Evolutionary conservation across 495 filamentous ascomycete genomes (phyloP).

Genomic region (Aspergillus hancockii): DNA sequence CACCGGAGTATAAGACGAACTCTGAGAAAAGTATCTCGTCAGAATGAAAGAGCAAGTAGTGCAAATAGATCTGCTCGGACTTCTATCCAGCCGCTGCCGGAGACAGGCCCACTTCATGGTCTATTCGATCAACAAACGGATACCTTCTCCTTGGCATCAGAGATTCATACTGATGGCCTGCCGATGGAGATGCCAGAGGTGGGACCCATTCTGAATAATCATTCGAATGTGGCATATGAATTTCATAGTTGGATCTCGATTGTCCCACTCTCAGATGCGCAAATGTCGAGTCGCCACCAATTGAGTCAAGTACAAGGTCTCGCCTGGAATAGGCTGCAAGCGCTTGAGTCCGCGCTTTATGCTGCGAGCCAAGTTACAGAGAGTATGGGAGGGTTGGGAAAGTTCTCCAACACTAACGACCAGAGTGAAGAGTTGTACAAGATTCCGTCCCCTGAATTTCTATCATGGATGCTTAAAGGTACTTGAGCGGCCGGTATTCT

Average conservation of each 20-base stretch:
- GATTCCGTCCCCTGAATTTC: slow-evolving; percentile 16
- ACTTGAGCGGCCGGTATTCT: not conserved
- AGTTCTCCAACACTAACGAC: not conserved
- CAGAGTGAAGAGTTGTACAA: not conserved
- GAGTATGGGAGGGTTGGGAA: not conserved
- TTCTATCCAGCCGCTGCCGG: not conserved
- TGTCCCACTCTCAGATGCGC: not conserved
- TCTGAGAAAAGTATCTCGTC: not conserved
- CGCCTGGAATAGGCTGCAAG: slow-evolving; percentile 11
- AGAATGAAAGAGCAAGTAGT: not conserved
- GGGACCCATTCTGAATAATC: not conserved
- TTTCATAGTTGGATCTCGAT: not conserved
- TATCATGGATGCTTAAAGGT: slow-evolving; percentile 30
- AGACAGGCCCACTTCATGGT: not conserved
- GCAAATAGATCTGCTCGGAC: not conserved
- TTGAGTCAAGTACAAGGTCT: slow-evolving; percentile 7
- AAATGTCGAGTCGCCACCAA: slow-evolving; percentile 8
- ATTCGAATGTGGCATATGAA: not conserved
- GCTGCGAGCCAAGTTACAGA: slow-evolving; percentile 7
- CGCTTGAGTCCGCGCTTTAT: slow-evolving; percentile 16
- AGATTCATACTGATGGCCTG: no score
- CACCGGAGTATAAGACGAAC: not conserved
- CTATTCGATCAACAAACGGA: not conserved
- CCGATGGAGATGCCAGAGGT: no score
- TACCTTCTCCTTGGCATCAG: no score